Evolutionary conservation across 768 basidiomycete species (phyloP), one percentile per base, ranked within the genome.

Genomic region (Sutorius australiensis): DNA sequence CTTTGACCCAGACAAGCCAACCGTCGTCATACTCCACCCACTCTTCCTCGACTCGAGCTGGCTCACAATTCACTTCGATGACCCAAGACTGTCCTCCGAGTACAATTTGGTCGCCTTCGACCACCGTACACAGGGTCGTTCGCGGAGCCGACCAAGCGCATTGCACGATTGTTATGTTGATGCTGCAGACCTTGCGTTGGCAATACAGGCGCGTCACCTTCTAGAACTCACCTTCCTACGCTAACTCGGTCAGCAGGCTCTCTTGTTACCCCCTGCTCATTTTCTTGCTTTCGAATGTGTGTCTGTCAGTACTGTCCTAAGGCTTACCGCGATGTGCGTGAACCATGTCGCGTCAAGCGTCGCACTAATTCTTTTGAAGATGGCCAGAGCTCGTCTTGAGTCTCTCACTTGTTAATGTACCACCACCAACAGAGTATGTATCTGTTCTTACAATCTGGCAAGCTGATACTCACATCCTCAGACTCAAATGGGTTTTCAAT

Each of bases 71-170:
- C 87, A 89, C 48, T 77, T 88, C 44, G 81, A 81, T 27, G 87
- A 91, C 67, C 78, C 79, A 0, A 77, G 87, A 39, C 69, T 92
- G 24, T 67, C 75, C 55, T 64, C 68, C 0, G 67, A 72, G 38
- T 89, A 77, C 69, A 91, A 91, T 63, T 65, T 91, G 30, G 82
- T 91, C 56, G 85, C 86, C 6, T 86, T 90, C 64, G 89, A 91
- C 66, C 79, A 81, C 61, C 81, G 89, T 11, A 75, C 78, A 10
- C 75, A 75, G 27, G 89, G 89, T 13, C 77, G 73, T 65, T 86
- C 85, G 3, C 66, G 67, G 3, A 77, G 72, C 55, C 75, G 80
- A 48, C 79, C 77, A 4, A 81, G 70, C 45, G 79, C 77, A 8
- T 71, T 73, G 42, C 82, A 85, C 61, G 89, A 92, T 68, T 79